Evolutionary conservation across 2,329 filamentous ascomycete species (phyloP), one percentile per base, ranked within the genome.

Genomic region (Beauveria rudraprayagi): DNA sequence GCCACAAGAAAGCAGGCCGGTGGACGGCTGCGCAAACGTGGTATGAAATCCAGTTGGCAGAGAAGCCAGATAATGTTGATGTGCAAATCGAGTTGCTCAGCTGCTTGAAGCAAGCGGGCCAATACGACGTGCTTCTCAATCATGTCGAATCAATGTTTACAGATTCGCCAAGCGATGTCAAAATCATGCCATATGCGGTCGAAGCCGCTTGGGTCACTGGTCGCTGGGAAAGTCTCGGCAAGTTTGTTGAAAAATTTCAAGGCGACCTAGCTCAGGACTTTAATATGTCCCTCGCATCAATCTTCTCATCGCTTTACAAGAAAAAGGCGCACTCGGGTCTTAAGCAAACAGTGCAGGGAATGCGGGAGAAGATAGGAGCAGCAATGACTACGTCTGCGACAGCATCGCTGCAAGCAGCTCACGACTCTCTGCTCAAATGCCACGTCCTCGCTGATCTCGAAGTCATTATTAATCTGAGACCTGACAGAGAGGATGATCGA

Each of bases 1-100:
- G 95, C 67, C 92, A 99, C 74, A 86, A 90, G 61, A 97, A 96
- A 72, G 90, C 92, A 22, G 94, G 94, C 4, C 83, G 92, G 64
- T 99, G 94, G 92, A 88, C 90, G 17, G 91, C 93, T 56, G 94
- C 92, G 26, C 94, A 97, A 75, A 96, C 91, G 65, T 99, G 95
- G 94, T 97, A 97, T 72, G 92, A 99, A 71, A 86, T 96, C 65
- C 88, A 92, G 65, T 80, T 97, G 40, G 87, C 89, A 3, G 87
- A 94, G 67, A 82, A 88, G 51, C 92, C 93, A 0, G 80, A 87
- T 58, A 88, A 96, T 69, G 71, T 83, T 19, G 89, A 95, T 61
- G 81, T 90, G 14, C 92, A 97, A 70, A 80, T 90, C 61, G 90
- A 95, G 67, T 80, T 99, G 41, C 78, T 99, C 59, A 89, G 87